Conservation (phyloP, 768 basidiomycete genomes). For the Trametopsis cervina region DNA sequence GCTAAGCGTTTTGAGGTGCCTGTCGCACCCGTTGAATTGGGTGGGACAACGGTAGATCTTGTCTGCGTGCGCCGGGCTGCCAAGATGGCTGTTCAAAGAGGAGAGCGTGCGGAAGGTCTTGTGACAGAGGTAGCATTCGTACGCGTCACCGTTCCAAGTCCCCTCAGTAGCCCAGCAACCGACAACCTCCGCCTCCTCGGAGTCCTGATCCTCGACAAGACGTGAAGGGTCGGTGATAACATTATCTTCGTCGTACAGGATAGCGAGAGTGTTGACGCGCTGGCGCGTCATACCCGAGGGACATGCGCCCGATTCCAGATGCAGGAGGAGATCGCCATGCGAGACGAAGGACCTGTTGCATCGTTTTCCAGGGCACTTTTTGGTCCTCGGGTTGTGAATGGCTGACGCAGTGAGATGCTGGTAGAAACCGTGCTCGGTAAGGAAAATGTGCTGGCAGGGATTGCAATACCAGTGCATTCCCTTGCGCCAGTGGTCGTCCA, state of each 20-base stretch:
- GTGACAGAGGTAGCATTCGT: constrained; percentile 62
- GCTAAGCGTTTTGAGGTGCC: constrained; percentile 44
- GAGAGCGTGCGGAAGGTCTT: constrained; percentile 30
- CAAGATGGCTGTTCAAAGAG: constrained; percentile 53
- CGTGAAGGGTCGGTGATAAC: constrained; percentile 51
- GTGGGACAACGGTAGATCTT: constrained; percentile 50
- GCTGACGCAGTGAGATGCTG: constrained; percentile 47
- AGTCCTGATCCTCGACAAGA: constrained; percentile 33
- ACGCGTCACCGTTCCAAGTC: constrained; percentile 35
- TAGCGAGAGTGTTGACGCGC: constrained; percentile 33
- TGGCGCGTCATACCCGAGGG: constrained; percentile 38
- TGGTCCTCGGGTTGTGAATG: constrained; percentile 34
- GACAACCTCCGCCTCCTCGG: constrained; percentile 22
- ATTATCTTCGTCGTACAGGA: constrained; percentile 35
- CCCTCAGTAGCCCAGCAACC: constrained; percentile 27
- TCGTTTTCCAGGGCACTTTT: constrained; percentile 31
- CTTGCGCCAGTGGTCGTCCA: constrained; percentile 29
- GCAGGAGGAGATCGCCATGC: constrained; percentile 47
- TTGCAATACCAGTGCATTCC: constrained; percentile 34
- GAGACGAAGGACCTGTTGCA: constrained; percentile 46
- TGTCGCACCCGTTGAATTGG: constrained; percentile 30
- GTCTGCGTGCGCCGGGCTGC: constrained; percentile 51
- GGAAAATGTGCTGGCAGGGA: constrained; percentile 38
- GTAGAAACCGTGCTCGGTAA: constrained; percentile 30
- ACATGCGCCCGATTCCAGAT: constrained; percentile 59